Percentiles rank a stretch among this genome's conserved stretches.
phyloP scores from a whole-genome alignment of 2,329 filamentous ascomycete species.

The Corniculantispora saksenae region DNA sequence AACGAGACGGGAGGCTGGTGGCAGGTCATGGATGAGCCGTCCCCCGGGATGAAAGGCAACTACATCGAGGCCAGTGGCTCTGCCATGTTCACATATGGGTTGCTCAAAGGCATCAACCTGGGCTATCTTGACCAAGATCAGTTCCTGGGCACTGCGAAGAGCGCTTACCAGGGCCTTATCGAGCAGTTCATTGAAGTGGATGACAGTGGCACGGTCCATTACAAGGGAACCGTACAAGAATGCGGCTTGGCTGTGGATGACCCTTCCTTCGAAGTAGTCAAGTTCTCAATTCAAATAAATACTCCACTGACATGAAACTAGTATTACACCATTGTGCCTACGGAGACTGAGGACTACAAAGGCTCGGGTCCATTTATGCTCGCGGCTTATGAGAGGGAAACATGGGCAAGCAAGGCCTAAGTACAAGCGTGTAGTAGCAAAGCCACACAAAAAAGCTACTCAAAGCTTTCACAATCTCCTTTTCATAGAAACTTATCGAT shows the following conservation, averaged over 20 bases:
- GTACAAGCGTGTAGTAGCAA: no score
- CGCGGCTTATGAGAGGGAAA: constrained; percentile 27
- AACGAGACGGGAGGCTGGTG: constrained; percentile 53
- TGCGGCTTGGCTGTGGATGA: neutral
- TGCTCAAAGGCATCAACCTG: constrained; percentile 44
- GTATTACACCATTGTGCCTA: constrained; percentile 20
- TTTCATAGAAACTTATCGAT: no score
- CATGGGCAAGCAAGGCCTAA: constrained; percentile 15
- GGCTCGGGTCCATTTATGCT: constrained; percentile 25
- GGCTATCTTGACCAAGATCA: constrained; percentile 29
- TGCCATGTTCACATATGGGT: constrained; percentile 58
- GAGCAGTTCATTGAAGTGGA: neutral
- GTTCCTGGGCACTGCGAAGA: constrained; percentile 26
- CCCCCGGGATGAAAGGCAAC: constrained; percentile 51
- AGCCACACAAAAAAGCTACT: no score
- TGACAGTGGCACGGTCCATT: neutral
- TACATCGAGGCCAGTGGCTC: constrained; percentile 62
- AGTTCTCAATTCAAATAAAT: neutral
- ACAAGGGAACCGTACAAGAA: neutral
- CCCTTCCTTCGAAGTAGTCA: neutral
- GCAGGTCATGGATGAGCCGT: constrained; percentile 54
- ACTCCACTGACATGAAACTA: neutral
- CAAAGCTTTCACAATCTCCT: no score
- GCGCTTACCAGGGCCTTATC: constrained; percentile 25
- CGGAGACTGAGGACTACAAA: constrained; percentile 24